Evolutionary conservation across 805 yeast genomes (phyloP), one percentile per base, ranked within the genome.

Genomic region (Priceomyces fermenticarens): DNA sequence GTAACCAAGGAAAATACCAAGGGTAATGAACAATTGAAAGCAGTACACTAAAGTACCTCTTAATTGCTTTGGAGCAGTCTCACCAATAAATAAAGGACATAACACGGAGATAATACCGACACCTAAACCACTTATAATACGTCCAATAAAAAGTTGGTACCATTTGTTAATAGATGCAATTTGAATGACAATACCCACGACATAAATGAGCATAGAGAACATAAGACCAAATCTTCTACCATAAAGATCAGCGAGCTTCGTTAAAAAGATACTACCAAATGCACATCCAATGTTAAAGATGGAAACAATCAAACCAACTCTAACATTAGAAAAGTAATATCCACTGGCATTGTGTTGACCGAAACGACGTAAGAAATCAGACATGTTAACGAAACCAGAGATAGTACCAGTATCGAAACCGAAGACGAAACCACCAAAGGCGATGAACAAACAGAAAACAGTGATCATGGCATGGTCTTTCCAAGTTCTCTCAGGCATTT

Each of bases 321-420:
- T 63, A 10, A 69, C 69, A 44, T 71, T 60, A n/a, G 75, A 63
- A 37, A 78, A 58, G 35, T 58, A 56, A 47, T 58, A 53, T 43
- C 83, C 83, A n/a, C 55, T 54, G 4, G 57, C 37, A 42, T 65
- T 47, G 2, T 46, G 15, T 45, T 67, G 62, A 55, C 85, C 88
- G 49, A 81, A 81, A 52, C 81, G 65, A 13, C 48, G 42, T 39
- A 63, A 55, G 60, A 75, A 83, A 46, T 80, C 79, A n/a, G 68
- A 52, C 81, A 82, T 78, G 57, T 78, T 78, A 37, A 81, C 79
- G 53, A 83, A 79, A 49, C 88, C 88, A 31, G 85, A 80, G 60
- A 82, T 77, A 48, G 88, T 81, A 67, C 88, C 89, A 38, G 87
- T 83, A 67, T 83, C 89, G 75, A 83, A 83, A 45, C 89, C 89